Conservation (phyloP, 2,329 filamentous ascomycete genomes). For the Apiospora phragmitis region DNA sequence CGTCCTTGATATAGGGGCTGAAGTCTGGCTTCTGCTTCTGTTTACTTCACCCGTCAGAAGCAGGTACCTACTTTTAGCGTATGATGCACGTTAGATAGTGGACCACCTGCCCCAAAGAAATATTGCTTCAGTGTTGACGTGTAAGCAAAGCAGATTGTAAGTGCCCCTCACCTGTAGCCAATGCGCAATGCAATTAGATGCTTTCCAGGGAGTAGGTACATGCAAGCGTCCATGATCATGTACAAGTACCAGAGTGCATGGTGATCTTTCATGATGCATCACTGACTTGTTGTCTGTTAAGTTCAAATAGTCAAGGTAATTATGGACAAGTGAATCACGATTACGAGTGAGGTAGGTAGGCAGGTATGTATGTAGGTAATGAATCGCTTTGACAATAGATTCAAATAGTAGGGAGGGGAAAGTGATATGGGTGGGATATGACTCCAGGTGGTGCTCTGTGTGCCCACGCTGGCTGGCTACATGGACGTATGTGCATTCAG, state of each 20-base stretch:
- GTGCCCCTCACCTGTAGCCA: not conserved
- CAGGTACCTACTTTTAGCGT: slow-evolving; percentile 2
- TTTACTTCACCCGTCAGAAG: not conserved
- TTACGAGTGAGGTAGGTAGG: not conserved
- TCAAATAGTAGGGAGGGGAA: not conserved
- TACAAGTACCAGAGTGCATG: not conserved
- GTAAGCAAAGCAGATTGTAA: not conserved
- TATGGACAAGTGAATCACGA: not conserved
- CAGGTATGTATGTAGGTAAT: not conserved
- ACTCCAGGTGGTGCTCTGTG: not conserved
- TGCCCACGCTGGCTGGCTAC: not conserved
- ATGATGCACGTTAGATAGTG: slow-evolving; percentile 5
- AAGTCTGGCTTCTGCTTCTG: not conserved
- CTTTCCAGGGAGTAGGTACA: not conserved
- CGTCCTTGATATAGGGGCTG: not conserved
- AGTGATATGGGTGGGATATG: not conserved
- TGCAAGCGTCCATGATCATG: not conserved
- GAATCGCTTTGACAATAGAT: not conserved
- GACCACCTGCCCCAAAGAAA: slow-evolving; percentile 1
- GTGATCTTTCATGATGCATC: not conserved
- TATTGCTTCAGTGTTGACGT: slow-evolving; percentile 4
- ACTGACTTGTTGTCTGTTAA: not conserved
- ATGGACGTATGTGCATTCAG: not conserved
- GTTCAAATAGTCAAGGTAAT: not conserved
- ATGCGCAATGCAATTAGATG: slow-evolving; percentile 5